phyloP scores from a whole-genome alignment of 768 basidiomycete species.

The Tulasnella sp. region DNA sequence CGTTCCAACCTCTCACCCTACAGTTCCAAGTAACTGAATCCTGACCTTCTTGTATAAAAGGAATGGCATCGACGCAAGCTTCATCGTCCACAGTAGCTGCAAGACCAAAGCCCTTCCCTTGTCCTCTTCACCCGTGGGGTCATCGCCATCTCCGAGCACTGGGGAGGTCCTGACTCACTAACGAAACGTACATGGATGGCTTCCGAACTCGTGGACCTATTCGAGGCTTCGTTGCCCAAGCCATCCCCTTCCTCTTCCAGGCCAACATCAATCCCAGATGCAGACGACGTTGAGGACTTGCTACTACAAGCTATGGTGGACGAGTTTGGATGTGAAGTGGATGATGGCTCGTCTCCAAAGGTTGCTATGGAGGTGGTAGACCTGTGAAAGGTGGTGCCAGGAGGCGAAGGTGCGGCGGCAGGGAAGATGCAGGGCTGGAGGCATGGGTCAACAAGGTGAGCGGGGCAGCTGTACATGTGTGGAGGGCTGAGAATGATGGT shows the following conservation, averaged over 20 bases:
- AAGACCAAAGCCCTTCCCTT: slow-evolving; percentile 22
- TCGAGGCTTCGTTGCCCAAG: slow-evolving; percentile 30
- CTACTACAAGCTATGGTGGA: slow-evolving; percentile 77
- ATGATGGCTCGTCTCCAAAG: slow-evolving; percentile 70
- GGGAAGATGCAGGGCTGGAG: slow-evolving; percentile 51
- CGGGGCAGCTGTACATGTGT: slow-evolving; percentile 41
- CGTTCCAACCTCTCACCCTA: too few species aligned
- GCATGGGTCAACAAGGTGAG: slow-evolving; percentile 44
- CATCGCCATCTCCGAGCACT: slow-evolving; percentile 72
- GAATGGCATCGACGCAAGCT: slow-evolving; percentile 28
- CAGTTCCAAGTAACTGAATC: too few species aligned
- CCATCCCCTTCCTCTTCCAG: not conserved
- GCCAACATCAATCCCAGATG: slow-evolving; percentile 37
- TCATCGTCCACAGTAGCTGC: slow-evolving; percentile 27
- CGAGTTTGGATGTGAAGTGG: slow-evolving; percentile 75
- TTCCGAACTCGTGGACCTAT: slow-evolving; percentile 67
- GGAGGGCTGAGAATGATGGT: slow-evolving; percentile 4
- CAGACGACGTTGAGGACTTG: slow-evolving; percentile 68
- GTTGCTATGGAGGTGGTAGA: slow-evolving; percentile 64
- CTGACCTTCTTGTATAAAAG: too few species aligned
- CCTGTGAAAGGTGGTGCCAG: slow-evolving; percentile 41
- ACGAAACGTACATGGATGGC: slow-evolving; percentile 81
- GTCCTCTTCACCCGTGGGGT: slow-evolving; percentile 80
- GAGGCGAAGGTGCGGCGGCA: slow-evolving; percentile 30
- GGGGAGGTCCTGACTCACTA: slow-evolving; percentile 68